phyloP scores from a whole-genome alignment of 805 yeast species.

The Ogataea naganishii region DNA sequence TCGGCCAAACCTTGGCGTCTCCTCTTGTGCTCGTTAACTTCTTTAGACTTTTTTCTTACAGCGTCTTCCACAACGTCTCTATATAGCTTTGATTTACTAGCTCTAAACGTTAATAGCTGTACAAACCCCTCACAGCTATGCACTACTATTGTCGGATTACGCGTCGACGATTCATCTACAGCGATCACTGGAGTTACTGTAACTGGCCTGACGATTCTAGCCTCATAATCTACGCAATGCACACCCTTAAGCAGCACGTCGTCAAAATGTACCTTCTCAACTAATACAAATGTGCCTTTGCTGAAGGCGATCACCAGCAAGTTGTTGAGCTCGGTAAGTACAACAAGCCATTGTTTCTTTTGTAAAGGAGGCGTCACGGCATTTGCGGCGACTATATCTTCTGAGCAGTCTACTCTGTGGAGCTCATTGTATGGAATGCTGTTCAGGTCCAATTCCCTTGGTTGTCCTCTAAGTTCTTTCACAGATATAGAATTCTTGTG shows the following conservation, averaged over 20 bases:
- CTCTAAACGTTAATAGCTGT: constrained; percentile 12
- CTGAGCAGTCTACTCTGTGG: constrained; percentile 6
- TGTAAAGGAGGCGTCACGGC: constrained; percentile 12
- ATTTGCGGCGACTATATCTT: constrained; percentile 11
- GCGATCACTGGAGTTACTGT: constrained; percentile 11
- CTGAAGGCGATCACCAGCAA: constrained; percentile 11
- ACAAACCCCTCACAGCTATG: constrained; percentile 13
- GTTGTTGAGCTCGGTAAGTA: constrained; percentile 14
- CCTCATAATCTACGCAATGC: constrained; percentile 1
- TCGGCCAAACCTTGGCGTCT: too few relatives aligned
- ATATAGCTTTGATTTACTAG: constrained; percentile 12
- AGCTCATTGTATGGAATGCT: constrained; percentile 2
- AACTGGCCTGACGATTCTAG: constrained; percentile 1
- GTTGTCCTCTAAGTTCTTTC: constrained; percentile 2
- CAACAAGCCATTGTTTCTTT: constrained; percentile 13
- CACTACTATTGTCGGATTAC: constrained; percentile 12
- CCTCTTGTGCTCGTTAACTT: too few relatives aligned
- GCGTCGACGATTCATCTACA: constrained; percentile 13
- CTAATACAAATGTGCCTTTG: constrained; percentile 4
- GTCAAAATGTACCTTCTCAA: constrained; percentile 10
- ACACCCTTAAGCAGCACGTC: constrained; percentile 2
- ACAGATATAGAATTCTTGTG: constrained; percentile 11
- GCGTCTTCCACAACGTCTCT: constrained; percentile 6
- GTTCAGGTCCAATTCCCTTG: constrained; percentile 7
- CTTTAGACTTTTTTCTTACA: too few relatives aligned